These are phyloP conservation scores for Trichoderma harzianum DNA, from an alignment of 2,329 filamentous ascomycete genomes.

Conservation along the genomic window DNA sequence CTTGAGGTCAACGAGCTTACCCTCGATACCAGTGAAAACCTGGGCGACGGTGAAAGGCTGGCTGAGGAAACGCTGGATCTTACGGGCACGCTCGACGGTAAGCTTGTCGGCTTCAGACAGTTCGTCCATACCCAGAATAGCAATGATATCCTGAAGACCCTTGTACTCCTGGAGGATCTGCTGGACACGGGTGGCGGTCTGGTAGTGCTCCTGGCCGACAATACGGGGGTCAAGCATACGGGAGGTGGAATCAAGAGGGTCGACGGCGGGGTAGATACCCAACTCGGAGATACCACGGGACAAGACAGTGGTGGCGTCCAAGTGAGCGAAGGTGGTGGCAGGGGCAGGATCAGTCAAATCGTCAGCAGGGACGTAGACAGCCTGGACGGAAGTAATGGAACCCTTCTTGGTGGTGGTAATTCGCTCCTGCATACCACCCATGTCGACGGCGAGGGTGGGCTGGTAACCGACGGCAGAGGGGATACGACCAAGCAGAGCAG, in stretches of 20 bases:
- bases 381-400: slow-evolving; percentile 99
- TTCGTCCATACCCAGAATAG: slow-evolving; percentile 99
- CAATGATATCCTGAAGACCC: slow-evolving; percentile 99
- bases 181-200: slow-evolving; percentile 90
- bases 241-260: slow-evolving; percentile 98
- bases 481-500: slow-evolving; percentile 97
- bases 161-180: slow-evolving; percentile 99
- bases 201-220: slow-evolving; percentile 96
- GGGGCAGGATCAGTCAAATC: slow-evolving; percentile 99
- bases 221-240: slow-evolving; percentile 99
- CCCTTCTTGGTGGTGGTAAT: slow-evolving; percentile 99
- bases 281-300: slow-evolving; percentile 99
- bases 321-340: slow-evolving; percentile 98
- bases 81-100: slow-evolving; percentile 99
- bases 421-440: slow-evolving; percentile 99
- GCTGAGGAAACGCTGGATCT: slow-evolving; percentile 99
- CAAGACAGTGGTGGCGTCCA: slow-evolving; percentile 99
- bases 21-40: slow-evolving; percentile 91
- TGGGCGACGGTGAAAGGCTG: slow-evolving; percentile 92
- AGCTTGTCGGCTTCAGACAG: slow-evolving; percentile 99
- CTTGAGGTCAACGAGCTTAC: slow-evolving; percentile 95
- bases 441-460: slow-evolving; percentile 96
- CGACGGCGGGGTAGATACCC: slow-evolving; percentile 99
- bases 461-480: slow-evolving; percentile 99
- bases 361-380: slow-evolving; percentile 99